A percentile compares a stretch with the other conserved stretches of the same genome.
Conservation (phyloP, 805 yeast species). For the Wickerhamiella kurtzmanii region DNA sequence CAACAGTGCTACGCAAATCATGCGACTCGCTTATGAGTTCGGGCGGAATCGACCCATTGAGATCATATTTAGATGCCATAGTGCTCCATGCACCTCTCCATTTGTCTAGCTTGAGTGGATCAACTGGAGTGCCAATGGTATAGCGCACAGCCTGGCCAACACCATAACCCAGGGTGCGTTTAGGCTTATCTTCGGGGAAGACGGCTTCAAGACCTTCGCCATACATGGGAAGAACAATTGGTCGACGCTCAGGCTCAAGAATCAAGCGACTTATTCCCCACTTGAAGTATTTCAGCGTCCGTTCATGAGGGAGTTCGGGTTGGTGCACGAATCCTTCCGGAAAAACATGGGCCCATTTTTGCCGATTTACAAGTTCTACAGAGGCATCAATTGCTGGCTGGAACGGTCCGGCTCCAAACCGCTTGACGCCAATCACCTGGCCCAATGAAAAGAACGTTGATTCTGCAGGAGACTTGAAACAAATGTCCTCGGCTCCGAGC, state of each 20-base stretch:
- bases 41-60: neutral
- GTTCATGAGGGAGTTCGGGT: slow-evolving; percentile 54
- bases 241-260: slow-evolving; percentile 69
- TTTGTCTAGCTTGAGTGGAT: slow-evolving; percentile 41
- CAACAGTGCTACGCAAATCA: slow-evolving; percentile 53
- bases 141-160: slow-evolving; percentile 56
- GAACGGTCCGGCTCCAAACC: slow-evolving; percentile 89
- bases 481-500: slow-evolving; percentile 81
- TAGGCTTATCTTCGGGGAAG: slow-evolving; percentile 60
- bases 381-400: slow-evolving; percentile 85
- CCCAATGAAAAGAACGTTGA: slow-evolving; percentile 65
- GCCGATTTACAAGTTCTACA: slow-evolving; percentile 40
- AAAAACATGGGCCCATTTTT: slow-evolving; percentile 75
- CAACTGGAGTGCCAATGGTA: slow-evolving; percentile 57
- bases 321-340: slow-evolving; percentile 95
- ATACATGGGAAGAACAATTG: slow-evolving; percentile 78
- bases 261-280: slow-evolving; percentile 89
- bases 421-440: slow-evolving; percentile 68
- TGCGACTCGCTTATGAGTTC: slow-evolving; percentile 35
- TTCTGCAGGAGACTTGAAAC: slow-evolving; percentile 36
- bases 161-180: slow-evolving; percentile 41
- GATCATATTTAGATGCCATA: slow-evolving; percentile 41
- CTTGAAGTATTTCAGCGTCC: slow-evolving; percentile 86
- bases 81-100: slow-evolving; percentile 61
- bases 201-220: slow-evolving; percentile 76